Conservation (phyloP, 2,329 filamentous ascomycete genomes). For the Fusarium circinatum region DNA sequence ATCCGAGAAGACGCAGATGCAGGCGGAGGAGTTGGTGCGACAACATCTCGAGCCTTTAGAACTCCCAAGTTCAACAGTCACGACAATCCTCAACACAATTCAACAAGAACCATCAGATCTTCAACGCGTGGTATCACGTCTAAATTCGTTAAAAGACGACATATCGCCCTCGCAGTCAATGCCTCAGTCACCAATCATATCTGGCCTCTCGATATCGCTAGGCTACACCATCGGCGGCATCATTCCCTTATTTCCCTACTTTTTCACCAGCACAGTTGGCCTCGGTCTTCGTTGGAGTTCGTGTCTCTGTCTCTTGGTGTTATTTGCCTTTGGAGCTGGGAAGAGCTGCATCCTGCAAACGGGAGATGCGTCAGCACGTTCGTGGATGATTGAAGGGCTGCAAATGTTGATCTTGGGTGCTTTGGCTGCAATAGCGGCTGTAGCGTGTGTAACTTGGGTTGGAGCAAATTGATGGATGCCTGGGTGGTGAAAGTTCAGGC, state of each 20-base stretch:
- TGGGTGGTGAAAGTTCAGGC: neutral
- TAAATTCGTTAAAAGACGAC: slow-evolving; percentile 32
- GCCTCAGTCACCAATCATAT: slow-evolving; percentile 53
- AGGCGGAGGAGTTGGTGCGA: slow-evolving; percentile 41
- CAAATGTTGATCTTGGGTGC: slow-evolving; percentile 51
- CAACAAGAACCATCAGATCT: slow-evolving; percentile 47
- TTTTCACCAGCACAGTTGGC: slow-evolving; percentile 57
- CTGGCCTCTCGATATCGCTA: slow-evolving; percentile 67
- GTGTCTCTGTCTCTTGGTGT: slow-evolving; percentile 61
- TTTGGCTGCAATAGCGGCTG: slow-evolving; percentile 47
- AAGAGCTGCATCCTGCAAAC: slow-evolving; percentile 58
- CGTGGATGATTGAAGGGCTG: slow-evolving; percentile 45
- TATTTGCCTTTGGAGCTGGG: slow-evolving; percentile 66
- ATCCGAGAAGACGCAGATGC: slow-evolving; percentile 13
- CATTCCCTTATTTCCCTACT: slow-evolving; percentile 71
- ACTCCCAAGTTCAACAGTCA: slow-evolving; percentile 37
- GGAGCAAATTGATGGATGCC: neutral
- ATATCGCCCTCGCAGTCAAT: neutral
- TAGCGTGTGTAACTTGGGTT: slow-evolving; percentile 45
- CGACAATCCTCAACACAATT: slow-evolving; percentile 42
- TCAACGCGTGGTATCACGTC: slow-evolving; percentile 27
- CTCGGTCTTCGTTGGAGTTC: slow-evolving; percentile 63
- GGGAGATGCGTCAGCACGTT: slow-evolving; percentile 3
- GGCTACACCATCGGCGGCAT: slow-evolving; percentile 72
- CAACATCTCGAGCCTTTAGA: slow-evolving; percentile 48